phyloP scores from a whole-genome alignment of 176 grass and related monocot species.

The Bothriochloa decipiens region DNA sequence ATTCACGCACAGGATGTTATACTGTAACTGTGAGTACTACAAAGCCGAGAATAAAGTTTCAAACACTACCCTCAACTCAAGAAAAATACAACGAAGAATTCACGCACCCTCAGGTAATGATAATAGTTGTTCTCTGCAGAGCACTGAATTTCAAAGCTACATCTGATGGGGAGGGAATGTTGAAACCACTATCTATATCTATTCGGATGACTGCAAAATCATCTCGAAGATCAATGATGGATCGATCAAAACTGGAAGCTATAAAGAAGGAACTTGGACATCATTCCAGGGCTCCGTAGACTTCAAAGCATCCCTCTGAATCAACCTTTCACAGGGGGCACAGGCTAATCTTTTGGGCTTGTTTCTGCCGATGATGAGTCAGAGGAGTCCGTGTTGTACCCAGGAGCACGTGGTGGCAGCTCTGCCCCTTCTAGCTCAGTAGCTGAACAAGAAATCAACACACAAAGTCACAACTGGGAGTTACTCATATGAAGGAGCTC shows the following conservation, averaged over 20 bases:
- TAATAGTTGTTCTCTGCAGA: background rate
- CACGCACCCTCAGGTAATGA: background rate
- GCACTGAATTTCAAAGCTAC: conserved; percentile 14
- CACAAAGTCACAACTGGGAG: background rate
- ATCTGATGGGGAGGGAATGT: background rate
- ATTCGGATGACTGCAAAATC: conserved; percentile 8
- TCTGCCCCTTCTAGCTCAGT: conserved; percentile 46
- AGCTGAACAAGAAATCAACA: conserved; percentile 39
- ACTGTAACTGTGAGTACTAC: background rate
- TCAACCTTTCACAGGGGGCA: background rate
- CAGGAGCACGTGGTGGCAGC: conserved; percentile 50
- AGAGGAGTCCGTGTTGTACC: conserved; percentile 28
- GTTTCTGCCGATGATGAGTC: conserved; percentile 30
- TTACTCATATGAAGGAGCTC: background rate
- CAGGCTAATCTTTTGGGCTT: conserved; percentile 39
- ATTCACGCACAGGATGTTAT: background rate
- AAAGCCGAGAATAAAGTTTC: background rate
- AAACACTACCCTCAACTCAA: background rate
- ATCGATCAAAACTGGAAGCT: conserved; percentile 17
- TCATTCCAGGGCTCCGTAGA: background rate
- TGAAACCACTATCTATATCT: conserved; percentile 18
- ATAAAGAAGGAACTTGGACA: background rate
- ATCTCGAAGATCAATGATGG: background rate
- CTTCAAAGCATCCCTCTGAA: conserved; percentile 14
- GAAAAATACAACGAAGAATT: background rate